These are phyloP conservation scores for California macrophylla DNA, from an alignment of 441 rosid genomes.

Conservation along the genomic window DNA sequence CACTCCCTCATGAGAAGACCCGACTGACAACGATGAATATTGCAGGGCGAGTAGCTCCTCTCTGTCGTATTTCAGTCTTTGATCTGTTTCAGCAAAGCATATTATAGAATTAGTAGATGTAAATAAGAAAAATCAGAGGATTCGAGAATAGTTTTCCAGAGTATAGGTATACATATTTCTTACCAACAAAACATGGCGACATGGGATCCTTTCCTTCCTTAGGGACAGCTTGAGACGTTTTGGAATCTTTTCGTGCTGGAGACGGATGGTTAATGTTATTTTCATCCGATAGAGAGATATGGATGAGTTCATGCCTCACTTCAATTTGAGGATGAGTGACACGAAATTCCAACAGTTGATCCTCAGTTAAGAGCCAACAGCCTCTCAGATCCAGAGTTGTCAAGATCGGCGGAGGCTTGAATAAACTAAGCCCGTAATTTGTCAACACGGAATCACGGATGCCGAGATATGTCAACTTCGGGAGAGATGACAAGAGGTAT, in stretches of 20 bases:
- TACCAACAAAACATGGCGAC: constrained; percentile 38
- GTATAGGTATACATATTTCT: constrained; percentile 12
- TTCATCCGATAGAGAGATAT: constrained; percentile 22
- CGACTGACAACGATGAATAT: constrained; percentile 29
- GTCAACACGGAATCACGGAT: constrained; percentile 70
- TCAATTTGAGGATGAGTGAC: constrained; percentile 43
- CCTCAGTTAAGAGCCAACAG: constrained; percentile 75
- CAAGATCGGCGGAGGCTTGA: constrained; percentile 44
- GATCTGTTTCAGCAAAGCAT: constrained; percentile 38
- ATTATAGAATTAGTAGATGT: constrained; percentile 4
- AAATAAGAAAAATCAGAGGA: neutral
- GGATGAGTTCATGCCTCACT: constrained; percentile 44
- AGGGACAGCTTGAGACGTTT: constrained; percentile 21
- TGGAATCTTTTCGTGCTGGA: constrained; percentile 18
- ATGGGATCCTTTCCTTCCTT: constrained; percentile 28
- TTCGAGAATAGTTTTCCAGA: neutral
- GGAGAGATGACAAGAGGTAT: constrained; percentile 44
- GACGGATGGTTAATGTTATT: constrained; percentile 20
- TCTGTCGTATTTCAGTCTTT: constrained; percentile 65
- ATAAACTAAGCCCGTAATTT: constrained; percentile 41
- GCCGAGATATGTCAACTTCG: constrained; percentile 45
- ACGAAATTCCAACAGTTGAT: constrained; percentile 38
- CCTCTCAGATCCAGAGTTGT: constrained; percentile 64
- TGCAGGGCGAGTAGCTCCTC: constrained; percentile 57
- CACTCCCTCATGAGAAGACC: constrained; percentile 18